Evolutionary conservation across 257 asterid species (phyloP).

Genomic region (Przewalskia tangutica): DNA sequence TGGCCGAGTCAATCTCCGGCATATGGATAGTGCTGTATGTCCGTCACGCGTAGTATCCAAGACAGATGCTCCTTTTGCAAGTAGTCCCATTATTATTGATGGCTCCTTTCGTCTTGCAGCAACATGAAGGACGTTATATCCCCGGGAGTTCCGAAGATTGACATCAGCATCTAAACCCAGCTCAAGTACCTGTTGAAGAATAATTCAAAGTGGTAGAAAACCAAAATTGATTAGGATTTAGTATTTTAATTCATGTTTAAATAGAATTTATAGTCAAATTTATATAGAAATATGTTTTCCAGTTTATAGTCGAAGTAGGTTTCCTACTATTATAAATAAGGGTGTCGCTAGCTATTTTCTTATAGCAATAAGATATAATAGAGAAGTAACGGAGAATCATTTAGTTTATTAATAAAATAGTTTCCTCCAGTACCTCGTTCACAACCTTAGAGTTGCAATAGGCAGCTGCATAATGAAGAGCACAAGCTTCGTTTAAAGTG

Average conservation of each 20-base stretch:
- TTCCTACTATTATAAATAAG: too few species aligned
- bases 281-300: too few species aligned
- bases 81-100: constrained; percentile 37
- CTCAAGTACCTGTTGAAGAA: constrained; percentile 12
- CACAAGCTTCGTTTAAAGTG: constrained; percentile 56
- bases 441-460: constrained; percentile 68
- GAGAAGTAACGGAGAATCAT: too few species aligned
- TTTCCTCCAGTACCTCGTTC: constrained; percentile 21
- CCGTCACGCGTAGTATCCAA: constrained; percentile 55
- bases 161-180: constrained; percentile 38
- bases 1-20: constrained; percentile 61
- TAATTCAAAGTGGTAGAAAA: too few species aligned
- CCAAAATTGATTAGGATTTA: too few species aligned
- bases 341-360: too few species aligned
- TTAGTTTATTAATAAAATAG: too few species aligned
- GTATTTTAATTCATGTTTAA: too few species aligned
- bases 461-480: constrained; percentile 84
- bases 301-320: too few species aligned
- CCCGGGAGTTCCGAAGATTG: constrained; percentile 56
- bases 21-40: constrained; percentile 53
- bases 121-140: constrained; percentile 71
- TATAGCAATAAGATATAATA: too few species aligned
- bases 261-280: too few species aligned
- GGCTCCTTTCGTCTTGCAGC: constrained; percentile 89
- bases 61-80: constrained; percentile 49